phyloP scores from a whole-genome alignment of 75 land plant genomes.

The Pinus albicaulis region DNA sequence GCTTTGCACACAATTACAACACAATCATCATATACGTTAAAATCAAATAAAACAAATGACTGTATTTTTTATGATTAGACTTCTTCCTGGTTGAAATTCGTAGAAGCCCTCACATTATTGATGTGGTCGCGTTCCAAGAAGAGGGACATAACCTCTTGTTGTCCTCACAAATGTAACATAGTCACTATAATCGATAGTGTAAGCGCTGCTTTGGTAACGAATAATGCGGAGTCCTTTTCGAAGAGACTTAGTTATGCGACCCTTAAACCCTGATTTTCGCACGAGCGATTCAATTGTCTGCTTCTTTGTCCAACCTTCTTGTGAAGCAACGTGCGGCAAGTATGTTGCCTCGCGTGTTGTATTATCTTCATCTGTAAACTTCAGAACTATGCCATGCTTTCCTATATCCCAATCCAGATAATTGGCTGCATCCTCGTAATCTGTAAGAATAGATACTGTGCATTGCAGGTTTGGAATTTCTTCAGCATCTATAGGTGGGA shows the following conservation, averaged over 20 bases:
- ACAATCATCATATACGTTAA: too few species aligned
- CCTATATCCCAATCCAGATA: slow-evolving; percentile 99
- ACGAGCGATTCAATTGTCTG: slow-evolving; percentile 94
- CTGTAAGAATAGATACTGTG: slow-evolving; percentile 88
- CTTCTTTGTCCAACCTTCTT: slow-evolving; percentile 96
- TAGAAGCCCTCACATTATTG: too few species aligned
- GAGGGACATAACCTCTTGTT: slow-evolving; percentile 64
- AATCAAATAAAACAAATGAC: too few species aligned
- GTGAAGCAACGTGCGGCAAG: slow-evolving; percentile 93
- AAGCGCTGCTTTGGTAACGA: slow-evolving; percentile 92
- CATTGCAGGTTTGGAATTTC: slow-evolving; percentile 93
- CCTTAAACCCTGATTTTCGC: slow-evolving; percentile 85
- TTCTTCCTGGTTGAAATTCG: too few species aligned
- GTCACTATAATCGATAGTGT: slow-evolving; percentile 89
- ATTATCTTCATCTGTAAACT: slow-evolving; percentile 93
- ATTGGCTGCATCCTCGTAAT: slow-evolving; percentile 81
- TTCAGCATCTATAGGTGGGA: slow-evolving; percentile 92
- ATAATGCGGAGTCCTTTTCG: slow-evolving; percentile 74
- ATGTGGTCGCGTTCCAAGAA: not conserved
- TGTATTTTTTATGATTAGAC: too few species aligned
- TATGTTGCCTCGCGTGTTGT: slow-evolving; percentile 88
- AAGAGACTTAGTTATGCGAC: slow-evolving; percentile 75
- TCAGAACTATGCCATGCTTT: slow-evolving; percentile 94
- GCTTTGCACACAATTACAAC: too few species aligned
- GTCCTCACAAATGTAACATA: slow-evolving; percentile 73